Conservation (phyloP, 2,329 filamentous ascomycete genomes). For the Trichoderma oligosporum region DNA sequence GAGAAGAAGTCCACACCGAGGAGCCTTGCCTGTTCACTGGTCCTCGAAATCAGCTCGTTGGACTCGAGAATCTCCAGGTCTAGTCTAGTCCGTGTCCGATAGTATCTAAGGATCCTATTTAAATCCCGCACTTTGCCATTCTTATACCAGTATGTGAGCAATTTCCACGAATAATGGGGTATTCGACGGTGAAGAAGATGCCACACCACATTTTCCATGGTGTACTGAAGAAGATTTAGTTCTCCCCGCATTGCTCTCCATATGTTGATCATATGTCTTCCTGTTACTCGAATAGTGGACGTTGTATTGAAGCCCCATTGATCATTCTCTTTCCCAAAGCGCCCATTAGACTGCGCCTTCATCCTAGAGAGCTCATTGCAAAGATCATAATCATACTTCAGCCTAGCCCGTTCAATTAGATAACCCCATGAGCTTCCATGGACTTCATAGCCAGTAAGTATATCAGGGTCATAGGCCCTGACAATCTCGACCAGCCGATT, state of each 20-base stretch:
- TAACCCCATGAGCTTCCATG: slow-evolving; percentile 95
- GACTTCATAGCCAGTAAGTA: slow-evolving; percentile 91
- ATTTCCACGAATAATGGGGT: slow-evolving; percentile 77
- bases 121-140: slow-evolving; percentile 66
- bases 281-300: slow-evolving; percentile 87
- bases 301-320: slow-evolving; percentile 93
- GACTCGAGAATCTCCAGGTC: slow-evolving; percentile 88
- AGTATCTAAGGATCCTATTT: slow-evolving; percentile 73
- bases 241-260: slow-evolving; percentile 96
- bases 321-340: slow-evolving; percentile 81
- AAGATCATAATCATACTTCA: slow-evolving; percentile 85
- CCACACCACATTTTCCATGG: slow-evolving; percentile 92
- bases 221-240: slow-evolving; percentile 87
- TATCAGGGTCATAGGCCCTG: slow-evolving; percentile 78
- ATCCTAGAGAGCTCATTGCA: slow-evolving; percentile 89
- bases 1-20: slow-evolving; percentile 96
- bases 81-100: slow-evolving; percentile 68
- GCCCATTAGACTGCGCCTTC: slow-evolving; percentile 75
- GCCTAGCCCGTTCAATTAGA: slow-evolving; percentile 79
- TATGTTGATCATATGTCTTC: slow-evolving; percentile 93
- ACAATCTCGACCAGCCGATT: slow-evolving; percentile 85
- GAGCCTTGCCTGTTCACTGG: slow-evolving; percentile 88
- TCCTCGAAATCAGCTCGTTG: slow-evolving; percentile 83
- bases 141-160: slow-evolving; percentile 77
- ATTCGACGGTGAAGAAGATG: slow-evolving; percentile 83